Evolutionary conservation across 2,329 filamentous ascomycete genomes (phyloP), one percentile per base, ranked within the genome.

Genomic region (Colletotrichum acutatum): DNA sequence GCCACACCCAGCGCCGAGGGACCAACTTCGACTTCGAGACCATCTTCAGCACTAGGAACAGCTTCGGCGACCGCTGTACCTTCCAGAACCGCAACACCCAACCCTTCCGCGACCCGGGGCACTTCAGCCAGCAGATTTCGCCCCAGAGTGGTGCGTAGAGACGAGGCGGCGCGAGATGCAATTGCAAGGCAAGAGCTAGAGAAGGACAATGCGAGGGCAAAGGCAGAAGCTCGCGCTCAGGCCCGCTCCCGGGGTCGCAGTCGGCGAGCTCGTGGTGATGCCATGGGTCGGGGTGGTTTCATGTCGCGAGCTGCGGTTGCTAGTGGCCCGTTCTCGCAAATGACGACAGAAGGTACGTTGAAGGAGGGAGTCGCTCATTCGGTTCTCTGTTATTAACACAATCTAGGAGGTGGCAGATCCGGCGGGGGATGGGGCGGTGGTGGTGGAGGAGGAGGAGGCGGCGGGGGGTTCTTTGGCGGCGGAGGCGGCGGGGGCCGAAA

Each of bases 91-190:
- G 76, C 80, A 46, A 78, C 82, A 5, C 77, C 83, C 4, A 79
- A 81, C 49, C 80, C 81, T 11, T n/a, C 61, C 30, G 46, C 49
- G 22, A 79, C 83, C 16, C 77, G 83, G 32, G 83, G 82, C 22
- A 77, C 82, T n/a, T 78, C 79, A 24, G 72, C 78, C 11, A 82
- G 81, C 52, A 82, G 86, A 49, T 87, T 88, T 65, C 83, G 83
- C 64, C 87, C 87, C 34, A 87, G 84, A 75, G 86, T 84, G 71
- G 77, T 87, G 60, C 83, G 87, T 66, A 81, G 87, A 83, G 86
- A 88, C 79, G 86, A 87, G 68, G 83, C 84, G 7, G 86, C 88
- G 64, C 81, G 87, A 77, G 85, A 87, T 66, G 83, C 76, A 63
- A 78, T 88, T 11, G 86, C 86, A 58, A 80, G 83, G 14, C 81